Conservation (phyloP, 148 eudicot species). For the Tetragonia tetragonoides region DNA sequence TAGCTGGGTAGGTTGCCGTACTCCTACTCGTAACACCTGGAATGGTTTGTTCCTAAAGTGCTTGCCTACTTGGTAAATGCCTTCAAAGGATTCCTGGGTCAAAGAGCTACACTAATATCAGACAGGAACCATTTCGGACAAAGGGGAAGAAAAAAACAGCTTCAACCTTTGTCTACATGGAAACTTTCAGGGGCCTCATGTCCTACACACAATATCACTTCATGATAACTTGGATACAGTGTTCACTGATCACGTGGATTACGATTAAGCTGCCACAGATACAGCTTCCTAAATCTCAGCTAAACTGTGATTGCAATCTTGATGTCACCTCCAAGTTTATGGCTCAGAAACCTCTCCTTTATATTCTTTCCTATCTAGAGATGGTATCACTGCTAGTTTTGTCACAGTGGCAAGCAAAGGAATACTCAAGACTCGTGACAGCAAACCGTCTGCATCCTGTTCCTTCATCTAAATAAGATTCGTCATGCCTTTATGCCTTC, state of each 20-base stretch:
- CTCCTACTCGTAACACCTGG: conserved; percentile 64
- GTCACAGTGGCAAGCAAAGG: conserved; percentile 47
- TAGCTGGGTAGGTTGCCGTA: conserved; percentile 55
- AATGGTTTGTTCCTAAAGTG: conserved; percentile 46
- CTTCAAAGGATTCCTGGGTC: conserved; percentile 44
- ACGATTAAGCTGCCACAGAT: conserved; percentile 27
- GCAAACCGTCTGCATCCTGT: conserved; percentile 42
- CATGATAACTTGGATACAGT: conserved; percentile 67
- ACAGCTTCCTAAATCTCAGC: conserved; percentile 45
- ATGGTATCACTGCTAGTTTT: conserved; percentile 63
- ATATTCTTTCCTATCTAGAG: conserved; percentile 65
- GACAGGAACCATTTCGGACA: conserved; percentile 57
- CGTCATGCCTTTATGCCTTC: conserved; percentile 60
- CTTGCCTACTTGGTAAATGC: conserved; percentile 81
- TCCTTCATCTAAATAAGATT: conserved; percentile 49
- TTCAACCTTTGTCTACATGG: conserved; percentile 53
- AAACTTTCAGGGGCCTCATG: conserved; percentile 75
- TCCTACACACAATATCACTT: conserved; percentile 75
- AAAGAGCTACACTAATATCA: conserved; percentile 65
- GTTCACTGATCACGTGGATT: conserved; percentile 23
- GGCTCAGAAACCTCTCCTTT: conserved; percentile 66
- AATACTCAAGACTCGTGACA: conserved; percentile 44
- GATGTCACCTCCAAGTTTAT: conserved; percentile 65
- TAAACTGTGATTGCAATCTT: conserved; percentile 59
- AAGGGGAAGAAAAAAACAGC: conserved; percentile 49